A percentile compares a stretch with the other conserved stretches of the same genome.
Conservation (phyloP, 2,329 filamentous ascomycete genomes). For the Penicillium corylophilum region DNA sequence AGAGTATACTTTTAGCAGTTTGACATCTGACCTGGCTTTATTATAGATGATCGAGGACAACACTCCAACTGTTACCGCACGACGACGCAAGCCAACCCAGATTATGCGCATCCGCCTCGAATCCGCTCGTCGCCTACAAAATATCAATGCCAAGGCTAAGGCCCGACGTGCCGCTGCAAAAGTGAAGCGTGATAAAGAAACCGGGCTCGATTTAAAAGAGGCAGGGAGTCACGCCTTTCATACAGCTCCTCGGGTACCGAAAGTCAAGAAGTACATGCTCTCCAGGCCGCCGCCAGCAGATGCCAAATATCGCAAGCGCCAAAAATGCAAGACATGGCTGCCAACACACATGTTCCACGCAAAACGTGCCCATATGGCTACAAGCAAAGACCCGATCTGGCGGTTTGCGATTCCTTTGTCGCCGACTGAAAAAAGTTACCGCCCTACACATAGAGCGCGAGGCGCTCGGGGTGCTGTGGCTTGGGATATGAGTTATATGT, state of each 20-base stretch:
- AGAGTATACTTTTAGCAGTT: background rate
- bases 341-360: slow-evolving; percentile 94
- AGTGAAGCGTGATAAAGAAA: slow-evolving; percentile 36
- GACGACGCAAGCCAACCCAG: slow-evolving; percentile 47
- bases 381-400: slow-evolving; percentile 78
- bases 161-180: slow-evolving; percentile 46
- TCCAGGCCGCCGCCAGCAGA: slow-evolving; percentile 63
- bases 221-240: slow-evolving; percentile 31
- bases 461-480: slow-evolving; percentile 73
- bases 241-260: slow-evolving; percentile 52
- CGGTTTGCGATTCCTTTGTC: slow-evolving; percentile 81
- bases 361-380: slow-evolving; percentile 86
- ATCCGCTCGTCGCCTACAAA: slow-evolving; percentile 68
- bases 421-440: slow-evolving; percentile 85
- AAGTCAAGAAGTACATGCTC: slow-evolving; percentile 68
- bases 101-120: slow-evolving; percentile 62
- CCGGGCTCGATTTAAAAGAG: slow-evolving; percentile 21
- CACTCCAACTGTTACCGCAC: slow-evolving; percentile 72
- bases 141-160: slow-evolving; percentile 53
- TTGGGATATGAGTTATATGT: slow-evolving; percentile 95
- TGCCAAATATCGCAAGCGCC: slow-evolving; percentile 78
- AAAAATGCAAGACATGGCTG: slow-evolving; percentile 86
- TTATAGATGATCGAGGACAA: slow-evolving; percentile 81
- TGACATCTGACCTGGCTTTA: background rate
- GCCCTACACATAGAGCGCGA: slow-evolving; percentile 78